These are phyloP conservation scores for Sextonia rubra DNA, from an alignment of 164 flowering plant species.

Conservation along the genomic window DNA sequence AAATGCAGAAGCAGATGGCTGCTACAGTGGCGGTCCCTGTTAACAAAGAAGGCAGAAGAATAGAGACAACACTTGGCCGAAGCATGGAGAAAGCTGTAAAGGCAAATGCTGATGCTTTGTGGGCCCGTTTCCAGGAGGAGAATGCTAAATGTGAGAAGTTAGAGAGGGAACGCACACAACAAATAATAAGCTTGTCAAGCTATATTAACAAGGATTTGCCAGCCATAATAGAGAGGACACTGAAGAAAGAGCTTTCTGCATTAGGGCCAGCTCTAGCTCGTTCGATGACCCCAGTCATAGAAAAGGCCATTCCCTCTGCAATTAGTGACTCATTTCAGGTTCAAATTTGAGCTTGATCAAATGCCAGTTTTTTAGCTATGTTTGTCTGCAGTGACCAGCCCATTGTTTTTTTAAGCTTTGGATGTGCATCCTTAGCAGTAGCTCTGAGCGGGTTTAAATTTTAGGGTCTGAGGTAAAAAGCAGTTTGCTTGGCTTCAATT, in stretches of 20 bases:
- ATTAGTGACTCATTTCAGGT: conserved; percentile 89
- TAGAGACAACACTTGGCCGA: conserved; percentile 71
- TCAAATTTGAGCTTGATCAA: not conserved
- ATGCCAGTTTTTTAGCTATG: not conserved
- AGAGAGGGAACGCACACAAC: conserved; percentile 57
- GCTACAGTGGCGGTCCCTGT: conserved; percentile 47
- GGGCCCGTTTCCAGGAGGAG: conserved; percentile 91
- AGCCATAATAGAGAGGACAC: conserved; percentile 49
- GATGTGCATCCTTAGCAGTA: no score
- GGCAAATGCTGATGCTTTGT: conserved; percentile 78
- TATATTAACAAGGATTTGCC: conserved; percentile 69
- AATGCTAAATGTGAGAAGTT: conserved; percentile 53
- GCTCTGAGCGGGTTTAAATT: not conserved
- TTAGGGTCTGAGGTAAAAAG: not conserved
- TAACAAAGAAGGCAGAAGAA: conserved; percentile 77
- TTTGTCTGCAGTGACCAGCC: no score
- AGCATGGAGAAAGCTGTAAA: conserved; percentile 71
- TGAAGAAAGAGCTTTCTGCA: conserved; percentile 83
- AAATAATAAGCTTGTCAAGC: conserved; percentile 49
- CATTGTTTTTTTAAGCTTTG: no score
- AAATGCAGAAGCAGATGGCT: conserved; percentile 73
- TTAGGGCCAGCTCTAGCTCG: conserved; percentile 67
- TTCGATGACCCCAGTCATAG: conserved; percentile 52
- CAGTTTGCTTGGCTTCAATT: not conserved
- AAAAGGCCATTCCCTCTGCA: conserved; percentile 66